Evolutionary conservation across 352 stramenopile species (phyloP).

Genomic region (Aphanomyces astaci): DNA sequence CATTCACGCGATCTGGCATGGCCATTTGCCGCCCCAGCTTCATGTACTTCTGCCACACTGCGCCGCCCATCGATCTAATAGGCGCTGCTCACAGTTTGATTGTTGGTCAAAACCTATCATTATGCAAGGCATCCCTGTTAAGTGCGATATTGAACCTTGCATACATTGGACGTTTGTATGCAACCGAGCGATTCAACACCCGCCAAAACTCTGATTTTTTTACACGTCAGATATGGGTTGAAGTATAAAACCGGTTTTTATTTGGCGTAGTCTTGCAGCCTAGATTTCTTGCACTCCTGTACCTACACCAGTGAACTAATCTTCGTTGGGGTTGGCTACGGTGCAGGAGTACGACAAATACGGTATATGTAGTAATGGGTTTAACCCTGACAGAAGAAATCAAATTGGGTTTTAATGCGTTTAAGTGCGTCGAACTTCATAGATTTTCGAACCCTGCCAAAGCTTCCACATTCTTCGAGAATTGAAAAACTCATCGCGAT

Average conservation of each 20-base stretch:
- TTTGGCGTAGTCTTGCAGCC: too few relatives aligned
- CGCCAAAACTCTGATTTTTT: background rate
- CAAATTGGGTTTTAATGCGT: too few relatives aligned
- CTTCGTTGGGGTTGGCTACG: too few relatives aligned
- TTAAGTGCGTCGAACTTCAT: background rate
- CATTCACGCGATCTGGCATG: constrained; percentile 5
- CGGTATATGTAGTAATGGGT: too few relatives aligned
- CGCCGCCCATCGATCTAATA: background rate
- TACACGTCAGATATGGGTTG: too few relatives aligned
- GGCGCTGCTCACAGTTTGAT: background rate
- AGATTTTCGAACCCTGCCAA: background rate
- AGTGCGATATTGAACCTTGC: constrained; percentile 7
- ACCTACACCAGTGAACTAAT: too few relatives aligned
- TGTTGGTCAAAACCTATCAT: background rate
- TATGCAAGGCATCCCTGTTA: background rate
- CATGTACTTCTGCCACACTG: constrained; percentile 10
- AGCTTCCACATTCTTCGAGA: constrained; percentile 1
- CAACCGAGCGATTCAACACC: background rate
- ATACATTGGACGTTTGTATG: background rate
- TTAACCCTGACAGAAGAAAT: too few relatives aligned
- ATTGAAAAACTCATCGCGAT: background rate
- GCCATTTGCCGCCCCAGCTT: constrained; percentile 11
- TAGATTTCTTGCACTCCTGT: too few relatives aligned
- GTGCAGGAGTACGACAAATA: too few relatives aligned
- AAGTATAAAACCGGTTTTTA: too few relatives aligned